Evolutionary conservation across 129 eudicot genomes (phyloP).

Genomic region (Flaveria bidentis): DNA sequence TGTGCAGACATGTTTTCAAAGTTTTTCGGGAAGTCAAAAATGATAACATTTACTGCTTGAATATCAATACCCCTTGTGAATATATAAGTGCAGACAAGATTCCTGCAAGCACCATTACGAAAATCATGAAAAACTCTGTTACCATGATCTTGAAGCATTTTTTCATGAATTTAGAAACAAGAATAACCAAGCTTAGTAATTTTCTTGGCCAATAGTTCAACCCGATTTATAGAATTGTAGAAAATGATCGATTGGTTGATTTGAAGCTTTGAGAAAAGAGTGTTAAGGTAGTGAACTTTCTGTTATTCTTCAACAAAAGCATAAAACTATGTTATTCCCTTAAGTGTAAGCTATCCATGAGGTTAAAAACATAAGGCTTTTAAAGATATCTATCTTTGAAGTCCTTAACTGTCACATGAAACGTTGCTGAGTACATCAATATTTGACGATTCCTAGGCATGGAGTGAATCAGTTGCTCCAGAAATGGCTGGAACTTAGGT

Average conservation of each 20-base stretch:
- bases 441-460: constrained; percentile 77
- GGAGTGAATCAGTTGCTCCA: constrained; percentile 80
- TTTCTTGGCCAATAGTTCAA: constrained; percentile 85
- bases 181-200: constrained; percentile 93
- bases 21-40: constrained; percentile 85
- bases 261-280: constrained; percentile 98
- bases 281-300: constrained; percentile 97
- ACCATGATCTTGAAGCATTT: constrained; percentile 95
- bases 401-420: constrained; percentile 95
- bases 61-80: constrained; percentile 94
- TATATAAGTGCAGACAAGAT: constrained; percentile 95
- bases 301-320: constrained; percentile 99
- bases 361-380: constrained; percentile 88
- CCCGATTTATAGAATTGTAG: constrained; percentile 92
- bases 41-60: constrained; percentile 91
- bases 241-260: constrained; percentile 88
- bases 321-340: constrained; percentile 93
- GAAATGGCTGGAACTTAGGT: constrained; percentile 93
- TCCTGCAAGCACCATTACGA: constrained; percentile 93
- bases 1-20: constrained; percentile 86
- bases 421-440: constrained; percentile 97
- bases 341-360: constrained; percentile 97
- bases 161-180: constrained; percentile 94
- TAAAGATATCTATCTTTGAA: constrained; percentile 79
- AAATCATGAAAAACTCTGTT: constrained; percentile 94